Base-by-base conservation (phyloP, 1,139 yeast species). In the Meyerozyma sp. region DNA sequence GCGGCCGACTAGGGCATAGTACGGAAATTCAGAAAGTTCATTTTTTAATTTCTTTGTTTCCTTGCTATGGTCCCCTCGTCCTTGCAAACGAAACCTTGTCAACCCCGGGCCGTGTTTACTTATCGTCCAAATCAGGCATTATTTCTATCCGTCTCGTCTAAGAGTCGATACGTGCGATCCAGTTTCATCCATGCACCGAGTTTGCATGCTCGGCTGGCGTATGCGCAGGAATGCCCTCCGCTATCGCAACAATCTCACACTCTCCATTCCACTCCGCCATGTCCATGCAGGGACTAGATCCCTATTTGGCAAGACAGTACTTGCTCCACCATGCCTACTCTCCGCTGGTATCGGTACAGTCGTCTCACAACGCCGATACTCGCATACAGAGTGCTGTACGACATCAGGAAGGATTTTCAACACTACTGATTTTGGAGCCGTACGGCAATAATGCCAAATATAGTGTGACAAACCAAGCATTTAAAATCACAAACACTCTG, bases 321-420 rank as follows among this genome's bases (percentile, higher is more conserved):
- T 56, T 73, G 34, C 64, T 73, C 44, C 75, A 70, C 48, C 77
- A 73, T 48, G 71, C 82, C 10, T 76, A 75, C 48, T 74, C 82
- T 25, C 91, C 91, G 13, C 64, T 74, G 38, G 67, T 83, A 14
- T 71, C 85, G 1, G 70, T 82, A 8, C 73, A 73, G 23, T 68
- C 82, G 5, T 73, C 87, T 0, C 68, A 58, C 34, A 73, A 70
- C 48, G 79, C 81, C 4, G 83, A 81, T 45, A 54, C 60, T 13
- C 53, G 76, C 10, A 66, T 81, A 28, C 71, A 66, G 48, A 59
- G 63, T 8, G 63, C 68, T 6, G 47, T 61, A 54, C 63, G 42
- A 49, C 49, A 40, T 39, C 54, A 55, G 46, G 54, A 53, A 8
- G 69, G 64, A 59, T 54, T 71, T 9, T 62, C 72, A 21, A 48